Conservation (phyloP, 352 stramenopile genomes). For the Pythium pectinolyticum region DNA sequence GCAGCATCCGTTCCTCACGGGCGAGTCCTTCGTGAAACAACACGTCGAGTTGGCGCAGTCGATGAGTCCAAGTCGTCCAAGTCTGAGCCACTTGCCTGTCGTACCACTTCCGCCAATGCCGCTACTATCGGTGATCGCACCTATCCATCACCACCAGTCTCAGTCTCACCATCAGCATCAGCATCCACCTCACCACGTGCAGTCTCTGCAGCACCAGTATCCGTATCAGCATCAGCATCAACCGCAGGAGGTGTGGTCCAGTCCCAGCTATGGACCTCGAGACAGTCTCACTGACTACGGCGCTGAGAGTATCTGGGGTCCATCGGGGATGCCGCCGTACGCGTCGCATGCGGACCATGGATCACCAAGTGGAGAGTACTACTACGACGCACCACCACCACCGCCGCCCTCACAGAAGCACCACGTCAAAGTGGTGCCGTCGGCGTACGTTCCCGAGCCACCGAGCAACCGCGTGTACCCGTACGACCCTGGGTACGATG, state of each 20-base stretch:
- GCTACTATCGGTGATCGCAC: background rate
- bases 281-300: background rate
- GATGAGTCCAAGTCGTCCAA: background rate
- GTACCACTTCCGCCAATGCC: constrained; percentile 2
- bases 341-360: constrained; percentile 12
- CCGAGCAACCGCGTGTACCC: constrained; percentile 19
- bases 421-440: constrained; percentile 4
- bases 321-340: constrained; percentile 17
- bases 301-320: constrained; percentile 13
- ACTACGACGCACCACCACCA: background rate
- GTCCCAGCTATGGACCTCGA: background rate
- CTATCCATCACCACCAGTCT: background rate
- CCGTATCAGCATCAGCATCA: background rate
- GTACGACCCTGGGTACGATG: constrained; percentile 16
- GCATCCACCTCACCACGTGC: background rate
- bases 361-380: constrained; percentile 18
- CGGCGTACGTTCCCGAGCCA: background rate
- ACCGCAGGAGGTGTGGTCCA: constrained; percentile 6
- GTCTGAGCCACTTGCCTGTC: background rate
- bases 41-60: constrained; percentile 2
- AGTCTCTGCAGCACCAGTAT: background rate
- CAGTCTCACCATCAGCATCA: background rate
- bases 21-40: constrained; percentile 26
- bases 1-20: constrained; percentile 50
- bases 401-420: background rate